These are phyloP conservation scores for Dunaliella salina DNA, from an alignment of 163 green algal species.

Conservation along the genomic window DNA sequence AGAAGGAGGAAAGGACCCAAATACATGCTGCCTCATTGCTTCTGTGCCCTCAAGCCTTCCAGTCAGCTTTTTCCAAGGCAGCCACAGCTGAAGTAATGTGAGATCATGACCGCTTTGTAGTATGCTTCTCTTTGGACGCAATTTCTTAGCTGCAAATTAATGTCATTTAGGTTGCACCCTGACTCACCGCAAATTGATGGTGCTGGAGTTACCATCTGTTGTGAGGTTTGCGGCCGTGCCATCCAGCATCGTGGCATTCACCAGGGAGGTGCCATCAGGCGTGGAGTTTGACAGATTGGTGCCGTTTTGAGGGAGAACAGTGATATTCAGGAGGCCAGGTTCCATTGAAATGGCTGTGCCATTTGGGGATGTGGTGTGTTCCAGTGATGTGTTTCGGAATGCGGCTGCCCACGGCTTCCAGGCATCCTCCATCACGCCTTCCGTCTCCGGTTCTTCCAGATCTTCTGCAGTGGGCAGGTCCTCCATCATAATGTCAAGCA, in stretches of 20 bases:
- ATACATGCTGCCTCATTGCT: too few relatives aligned
- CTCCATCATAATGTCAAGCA: too few relatives aligned
- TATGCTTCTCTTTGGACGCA: too few relatives aligned
- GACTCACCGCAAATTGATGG: background rate
- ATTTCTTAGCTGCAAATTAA: too few relatives aligned
- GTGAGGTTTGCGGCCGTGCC: background rate
- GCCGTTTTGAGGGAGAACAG: background rate
- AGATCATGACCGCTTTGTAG: too few relatives aligned
- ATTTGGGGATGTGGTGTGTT: background rate
- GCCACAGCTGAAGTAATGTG: too few relatives aligned
- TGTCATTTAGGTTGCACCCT: too few relatives aligned
- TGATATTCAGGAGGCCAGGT: background rate
- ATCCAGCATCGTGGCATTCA: background rate
- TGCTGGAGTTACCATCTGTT: background rate
- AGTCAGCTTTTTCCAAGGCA: too few relatives aligned
- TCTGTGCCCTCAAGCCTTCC: too few relatives aligned
- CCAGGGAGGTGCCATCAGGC: background rate
- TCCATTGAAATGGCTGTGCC: background rate
- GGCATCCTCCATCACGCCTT: background rate
- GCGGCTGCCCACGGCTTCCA: background rate
- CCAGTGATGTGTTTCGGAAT: background rate
- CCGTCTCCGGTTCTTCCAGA: background rate
- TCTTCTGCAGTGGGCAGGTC: background rate
- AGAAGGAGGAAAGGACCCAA: too few relatives aligned
- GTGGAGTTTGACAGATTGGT: background rate